Evolutionary conservation across 306 rosid species (phyloP), one percentile per base, ranked within the genome.

Genomic region (Gillenia trifoliata): DNA sequence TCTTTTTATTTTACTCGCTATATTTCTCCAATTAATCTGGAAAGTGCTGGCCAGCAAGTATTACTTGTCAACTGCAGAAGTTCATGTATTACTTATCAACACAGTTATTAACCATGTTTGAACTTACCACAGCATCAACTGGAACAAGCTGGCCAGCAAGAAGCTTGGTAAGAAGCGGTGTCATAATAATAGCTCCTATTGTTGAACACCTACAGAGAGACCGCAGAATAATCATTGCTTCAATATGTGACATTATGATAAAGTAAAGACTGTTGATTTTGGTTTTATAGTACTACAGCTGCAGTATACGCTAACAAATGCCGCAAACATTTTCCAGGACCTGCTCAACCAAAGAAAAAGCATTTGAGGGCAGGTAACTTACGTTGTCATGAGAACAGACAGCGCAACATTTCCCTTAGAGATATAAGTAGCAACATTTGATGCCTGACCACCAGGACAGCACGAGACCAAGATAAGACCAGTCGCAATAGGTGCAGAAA

Each of bases 381-480:
- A 92, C 99, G 89, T 94, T 68, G 96, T 92, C 95, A 90, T 88
- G 64, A 92, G 96, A 85, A 92, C 96, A 60, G 96, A 92, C 57
- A 92, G 93, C 65, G 99, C 99, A 47, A 94, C 96, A 63, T 94
- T 94, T 82, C 99, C 99, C 82, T 88, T 94, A 31, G 96, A 87
- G 78, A 94, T 91, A 86, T 88, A 91, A 66, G 97, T 94, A 25
- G 98, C 96, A 78, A 91, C 98, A 76, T 94, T 91, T 77, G 98
- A 94, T 62, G 98, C 98, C 85, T 94, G 97, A 65, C 97, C 96
- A 78, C 97, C 97, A 71, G 97, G 97, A 87, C 98, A 94, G 88
- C 98, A 91, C 31, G 98, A 91, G 75, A 94, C 97, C 89, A 94
- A 79, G 74, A 94, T 92, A 83, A 94, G 97, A 87, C 98, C 97